A percentile compares a stretch with the other conserved stretches of the same genome.
Conservation (phyloP, 495 filamentous ascomycete genomes). For the Talaromyces adpressus region DNA sequence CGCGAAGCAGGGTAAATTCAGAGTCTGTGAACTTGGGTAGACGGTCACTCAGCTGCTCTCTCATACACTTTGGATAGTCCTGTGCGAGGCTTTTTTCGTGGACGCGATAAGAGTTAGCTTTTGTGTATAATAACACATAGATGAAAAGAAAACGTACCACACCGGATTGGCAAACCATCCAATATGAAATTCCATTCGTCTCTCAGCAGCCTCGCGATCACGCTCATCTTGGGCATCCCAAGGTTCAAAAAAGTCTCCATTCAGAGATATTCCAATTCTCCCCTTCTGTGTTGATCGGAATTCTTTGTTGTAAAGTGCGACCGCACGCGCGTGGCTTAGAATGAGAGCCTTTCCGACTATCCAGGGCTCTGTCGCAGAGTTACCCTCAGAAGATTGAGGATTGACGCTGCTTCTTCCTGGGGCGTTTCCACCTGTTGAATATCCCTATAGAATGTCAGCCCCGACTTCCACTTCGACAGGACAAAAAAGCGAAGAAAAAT, state of each 20-base stretch:
- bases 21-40: neutral
- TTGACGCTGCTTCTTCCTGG: neutral
- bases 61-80: constrained; percentile 1
- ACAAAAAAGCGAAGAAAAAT: neutral
- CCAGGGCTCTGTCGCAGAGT: constrained; percentile 4
- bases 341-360: constrained; percentile 1
- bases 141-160: constrained; percentile 2
- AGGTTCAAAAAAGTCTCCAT: constrained; percentile 1
- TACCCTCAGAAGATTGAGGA: neutral
- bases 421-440: constrained; percentile 2
- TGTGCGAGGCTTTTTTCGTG: constrained; percentile 1
- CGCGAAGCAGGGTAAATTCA: neutral
- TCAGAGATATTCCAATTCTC: neutral
- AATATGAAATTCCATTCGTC: constrained; percentile 1
- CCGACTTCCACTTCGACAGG: neutral
- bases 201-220: neutral
- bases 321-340: neutral
- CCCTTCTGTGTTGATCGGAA: neutral
- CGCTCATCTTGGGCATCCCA: neutral
- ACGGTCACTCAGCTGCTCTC: neutral
- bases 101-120: neutral
- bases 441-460: constrained; percentile 4
- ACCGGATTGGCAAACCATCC: constrained; percentile 5
- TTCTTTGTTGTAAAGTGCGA: neutral
- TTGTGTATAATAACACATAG: neutral